phyloP scores from a whole-genome alignment of 2,329 filamentous ascomycete species.

The Colletotrichum chlorophyti region DNA sequence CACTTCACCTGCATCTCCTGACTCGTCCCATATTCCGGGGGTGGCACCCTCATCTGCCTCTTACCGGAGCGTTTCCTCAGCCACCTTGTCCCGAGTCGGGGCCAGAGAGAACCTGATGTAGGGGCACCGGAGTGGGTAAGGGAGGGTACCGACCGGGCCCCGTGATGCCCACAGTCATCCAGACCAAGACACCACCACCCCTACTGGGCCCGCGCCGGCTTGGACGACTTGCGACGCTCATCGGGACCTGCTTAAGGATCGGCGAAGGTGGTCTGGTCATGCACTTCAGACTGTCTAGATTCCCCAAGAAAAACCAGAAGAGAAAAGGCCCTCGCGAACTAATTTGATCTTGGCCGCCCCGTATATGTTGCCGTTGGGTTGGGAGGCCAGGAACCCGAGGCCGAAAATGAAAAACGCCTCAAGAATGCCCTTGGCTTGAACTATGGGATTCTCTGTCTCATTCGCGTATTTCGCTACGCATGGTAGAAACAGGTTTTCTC shows the following conservation, averaged over 20 bases:
- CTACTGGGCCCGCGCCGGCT: slow-evolving; percentile 21
- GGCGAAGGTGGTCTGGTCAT: slow-evolving; percentile 20
- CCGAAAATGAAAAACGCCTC: slow-evolving; percentile 11
- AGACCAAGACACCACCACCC: slow-evolving; percentile 23
- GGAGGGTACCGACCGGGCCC: slow-evolving; percentile 21
- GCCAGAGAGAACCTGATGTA: slow-evolving; percentile 18
- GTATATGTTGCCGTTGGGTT: background rate
- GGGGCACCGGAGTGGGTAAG: background rate
- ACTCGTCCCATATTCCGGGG: slow-evolving; percentile 25
- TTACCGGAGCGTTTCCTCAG: slow-evolving; percentile 9
- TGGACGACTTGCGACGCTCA: slow-evolving; percentile 20
- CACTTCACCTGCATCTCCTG: slow-evolving; percentile 26
- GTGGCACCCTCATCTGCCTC: slow-evolving; percentile 4
- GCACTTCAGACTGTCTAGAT: slow-evolving; percentile 10
- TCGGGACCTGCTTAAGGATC: slow-evolving; percentile 29
- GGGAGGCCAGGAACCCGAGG: slow-evolving; percentile 20
- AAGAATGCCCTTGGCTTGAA: slow-evolving; percentile 14
- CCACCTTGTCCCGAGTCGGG: slow-evolving; percentile 8
- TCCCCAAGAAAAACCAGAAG: slow-evolving; percentile 7
- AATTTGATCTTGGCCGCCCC: slow-evolving; percentile 2
- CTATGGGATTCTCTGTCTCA: slow-evolving; percentile 30
- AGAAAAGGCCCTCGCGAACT: no score
- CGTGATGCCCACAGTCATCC: slow-evolving; percentile 24
- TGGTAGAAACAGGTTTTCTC: slow-evolving; percentile 7
- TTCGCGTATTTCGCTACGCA: slow-evolving; percentile 10